phyloP scores from a whole-genome alignment of 1,139 yeast genomes.

The Suhomyces terraborum region DNA sequence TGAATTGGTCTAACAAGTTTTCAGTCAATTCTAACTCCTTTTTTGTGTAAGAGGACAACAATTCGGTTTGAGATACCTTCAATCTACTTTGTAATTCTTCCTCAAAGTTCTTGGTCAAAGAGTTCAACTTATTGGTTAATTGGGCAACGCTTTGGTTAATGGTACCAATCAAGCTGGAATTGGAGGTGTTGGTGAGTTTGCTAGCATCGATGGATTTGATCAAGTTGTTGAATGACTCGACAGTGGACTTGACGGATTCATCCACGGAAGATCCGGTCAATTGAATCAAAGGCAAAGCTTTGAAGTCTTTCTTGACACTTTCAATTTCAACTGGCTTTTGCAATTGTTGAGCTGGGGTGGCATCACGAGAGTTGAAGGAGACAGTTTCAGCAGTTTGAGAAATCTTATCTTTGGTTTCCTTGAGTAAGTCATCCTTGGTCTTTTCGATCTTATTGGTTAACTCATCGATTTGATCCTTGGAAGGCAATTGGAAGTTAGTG shows the following conservation, averaged over 20 bases:
- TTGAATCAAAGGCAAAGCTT: constrained; percentile 40
- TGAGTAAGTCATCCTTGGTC: constrained; percentile 38
- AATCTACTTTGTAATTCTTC: constrained; percentile 42
- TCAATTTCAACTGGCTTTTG: constrained; percentile 47
- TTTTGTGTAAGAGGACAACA: constrained; percentile 57
- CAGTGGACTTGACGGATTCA: constrained; percentile 49
- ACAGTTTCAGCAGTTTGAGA: constrained; percentile 17
- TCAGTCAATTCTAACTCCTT: constrained; percentile 55
- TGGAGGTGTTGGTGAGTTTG: constrained; percentile 28
- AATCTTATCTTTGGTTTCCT: constrained; percentile 41
- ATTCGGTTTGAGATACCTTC: constrained; percentile 49
- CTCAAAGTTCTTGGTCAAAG: constrained; percentile 44
- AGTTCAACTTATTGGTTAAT: constrained; percentile 36
- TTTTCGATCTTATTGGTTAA: constrained; percentile 37
- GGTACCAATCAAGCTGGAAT: constrained; percentile 32
- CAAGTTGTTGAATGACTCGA: constrained; percentile 53
- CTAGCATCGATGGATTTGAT: constrained; percentile 50
- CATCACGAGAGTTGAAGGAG: constrained; percentile 27
- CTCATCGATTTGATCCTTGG: constrained; percentile 37
- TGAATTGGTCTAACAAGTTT: constrained; percentile 50
- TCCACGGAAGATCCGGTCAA: constrained; percentile 36
- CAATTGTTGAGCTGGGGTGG: constrained; percentile 49
- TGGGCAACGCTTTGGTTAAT: constrained; percentile 35
- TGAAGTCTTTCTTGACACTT: constrained; percentile 33
- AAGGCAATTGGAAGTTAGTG: constrained; percentile 29